phyloP scores from a whole-genome alignment of 495 filamentous ascomycete species.

The Daldinia concentrica region DNA sequence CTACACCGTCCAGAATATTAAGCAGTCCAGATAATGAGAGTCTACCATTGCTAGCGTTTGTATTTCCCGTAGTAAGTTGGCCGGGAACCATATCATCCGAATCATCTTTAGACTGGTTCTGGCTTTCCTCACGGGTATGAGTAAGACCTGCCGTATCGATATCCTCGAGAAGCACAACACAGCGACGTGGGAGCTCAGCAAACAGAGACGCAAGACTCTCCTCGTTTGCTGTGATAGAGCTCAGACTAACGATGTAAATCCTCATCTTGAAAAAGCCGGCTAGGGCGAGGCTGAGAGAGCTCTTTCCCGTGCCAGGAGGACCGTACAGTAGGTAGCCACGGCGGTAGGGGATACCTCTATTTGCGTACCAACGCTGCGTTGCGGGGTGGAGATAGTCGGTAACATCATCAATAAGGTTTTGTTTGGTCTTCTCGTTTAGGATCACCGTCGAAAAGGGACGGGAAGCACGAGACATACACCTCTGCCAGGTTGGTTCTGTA shows the following conservation, averaged over 20 bases:
- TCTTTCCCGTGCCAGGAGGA: slow-evolving; percentile 83
- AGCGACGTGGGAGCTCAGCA: slow-evolving; percentile 69
- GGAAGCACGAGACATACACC: slow-evolving; percentile 67
- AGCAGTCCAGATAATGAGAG: slow-evolving; percentile 79
- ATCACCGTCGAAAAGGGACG: slow-evolving; percentile 89
- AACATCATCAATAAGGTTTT: slow-evolving; percentile 79
- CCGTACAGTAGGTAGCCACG: slow-evolving; percentile 91
- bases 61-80: slow-evolving; percentile 39
- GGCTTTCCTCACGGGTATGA: slow-evolving; percentile 59
- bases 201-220: slow-evolving; percentile 77
- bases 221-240: slow-evolving; percentile 71
- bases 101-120: slow-evolving; percentile 2
- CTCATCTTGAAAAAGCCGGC: slow-evolving; percentile 74
- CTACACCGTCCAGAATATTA: slow-evolving; percentile 85
- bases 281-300: slow-evolving; percentile 69
- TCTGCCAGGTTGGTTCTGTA: slow-evolving; percentile 57
- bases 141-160: slow-evolving; percentile 78
- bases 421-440: slow-evolving; percentile 78
- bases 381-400: slow-evolving; percentile 86
- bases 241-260: slow-evolving; percentile 75
- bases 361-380: slow-evolving; percentile 81
- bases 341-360: slow-evolving; percentile 78
- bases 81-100: slow-evolving; percentile 44
- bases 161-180: slow-evolving; percentile 78
- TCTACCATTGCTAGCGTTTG: slow-evolving; percentile 36